phyloP scores from a whole-genome alignment of 2,329 filamentous ascomycete genomes.

The Nigrospora sphaerica region DNA sequence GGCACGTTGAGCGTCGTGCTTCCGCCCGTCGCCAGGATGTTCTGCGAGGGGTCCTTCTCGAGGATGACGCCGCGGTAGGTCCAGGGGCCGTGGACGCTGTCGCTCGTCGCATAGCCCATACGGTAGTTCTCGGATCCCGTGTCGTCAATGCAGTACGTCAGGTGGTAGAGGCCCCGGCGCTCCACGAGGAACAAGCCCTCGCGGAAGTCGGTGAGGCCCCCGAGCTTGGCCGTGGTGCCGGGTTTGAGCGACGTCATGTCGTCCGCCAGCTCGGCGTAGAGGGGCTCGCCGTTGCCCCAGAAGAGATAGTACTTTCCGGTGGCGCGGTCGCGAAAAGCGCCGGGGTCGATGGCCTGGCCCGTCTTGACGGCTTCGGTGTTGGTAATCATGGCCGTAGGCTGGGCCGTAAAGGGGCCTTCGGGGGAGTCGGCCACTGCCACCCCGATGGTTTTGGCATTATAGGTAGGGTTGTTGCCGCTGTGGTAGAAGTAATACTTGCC shows the following conservation, averaged over 20 bases:
- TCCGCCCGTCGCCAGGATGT: constrained; percentile 38
- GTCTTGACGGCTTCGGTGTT: constrained; percentile 36
- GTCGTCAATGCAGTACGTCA: constrained; percentile 41
- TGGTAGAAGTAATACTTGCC: constrained; percentile 62
- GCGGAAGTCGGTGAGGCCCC: constrained; percentile 33
- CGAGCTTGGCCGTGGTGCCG: constrained; percentile 22
- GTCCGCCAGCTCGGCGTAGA: constrained; percentile 34
- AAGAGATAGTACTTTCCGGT: constrained; percentile 54
- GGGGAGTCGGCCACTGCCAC: constrained; percentile 50
- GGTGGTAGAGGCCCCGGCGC: constrained; percentile 35
- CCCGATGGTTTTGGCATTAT: constrained; percentile 52
- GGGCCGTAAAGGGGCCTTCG: constrained; percentile 51
- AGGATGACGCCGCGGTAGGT: constrained; percentile 36
- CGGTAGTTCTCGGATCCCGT: constrained; percentile 37
- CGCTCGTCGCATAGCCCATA: constrained; percentile 36
- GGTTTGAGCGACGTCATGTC: constrained; percentile 37
- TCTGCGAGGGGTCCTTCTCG: constrained; percentile 29
- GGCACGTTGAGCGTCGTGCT: constrained; percentile 38
- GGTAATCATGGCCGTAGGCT: constrained; percentile 44
- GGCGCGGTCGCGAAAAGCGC: constrained; percentile 50
- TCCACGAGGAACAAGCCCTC: constrained; percentile 36
- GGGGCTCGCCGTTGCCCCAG: constrained; percentile 44
- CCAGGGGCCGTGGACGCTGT: constrained; percentile 31
- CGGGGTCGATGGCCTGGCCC: constrained; percentile 51
- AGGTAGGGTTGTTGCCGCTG: constrained; percentile 42